Base-by-base conservation (phyloP, 768 basidiomycete genomes). In the Sporobolomyces phaffii region DNA sequence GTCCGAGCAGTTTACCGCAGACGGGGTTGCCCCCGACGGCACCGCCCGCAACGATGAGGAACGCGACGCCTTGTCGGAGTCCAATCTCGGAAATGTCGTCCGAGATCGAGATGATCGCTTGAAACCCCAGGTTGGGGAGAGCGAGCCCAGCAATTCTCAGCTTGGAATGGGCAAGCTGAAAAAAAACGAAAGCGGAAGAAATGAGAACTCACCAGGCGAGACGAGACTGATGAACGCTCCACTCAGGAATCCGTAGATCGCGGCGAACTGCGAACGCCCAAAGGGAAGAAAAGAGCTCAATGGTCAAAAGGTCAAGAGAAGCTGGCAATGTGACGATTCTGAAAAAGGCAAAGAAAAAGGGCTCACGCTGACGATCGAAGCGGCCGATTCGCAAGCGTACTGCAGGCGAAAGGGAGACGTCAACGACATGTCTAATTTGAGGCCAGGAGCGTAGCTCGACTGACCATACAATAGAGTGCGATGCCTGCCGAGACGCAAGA, bases 151-250 rank as follows among this genome's bases (percentile, higher is more conserved):
- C n/a, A n/a, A n/a, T n/a, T n/a, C n/a, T n/a, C n/a, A n/a, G n/a
- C n/a, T n/a, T n/a, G n/a, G n/a, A n/a, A n/a, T n/a, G n/a, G n/a
- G n/a, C n/a, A n/a, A n/a, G n/a, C n/a, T n/a, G n/a, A n/a, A n/a
- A n/a, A n/a, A n/a, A n/a, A n/a, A n/a, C n/a, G n/a, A n/a, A n/a
- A n/a, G n/a, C n/a, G n/a, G n/a, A n/a, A n/a, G n/a, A n/a, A n/a
- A n/a, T n/a, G n/a, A n/a, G n/a, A n/a, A n/a, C n/a, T n/a, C n/a
- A 6, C 52, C 28, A 2, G 68, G 68, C 0, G 54, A 59, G 3
- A 78, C 66, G 48, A 77, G 70, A 2, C 71, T 65, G 56, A 77
- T 69, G 56, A 74, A 77, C 1, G 72, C 77, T 3, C 76, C 76
- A 9, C 61, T 59, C 40, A 76, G 73, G 67, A 76, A 74, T 2